Base-by-base conservation (phyloP, 1,284 basidiomycete species). In the Neonothopanus nambi region DNA sequence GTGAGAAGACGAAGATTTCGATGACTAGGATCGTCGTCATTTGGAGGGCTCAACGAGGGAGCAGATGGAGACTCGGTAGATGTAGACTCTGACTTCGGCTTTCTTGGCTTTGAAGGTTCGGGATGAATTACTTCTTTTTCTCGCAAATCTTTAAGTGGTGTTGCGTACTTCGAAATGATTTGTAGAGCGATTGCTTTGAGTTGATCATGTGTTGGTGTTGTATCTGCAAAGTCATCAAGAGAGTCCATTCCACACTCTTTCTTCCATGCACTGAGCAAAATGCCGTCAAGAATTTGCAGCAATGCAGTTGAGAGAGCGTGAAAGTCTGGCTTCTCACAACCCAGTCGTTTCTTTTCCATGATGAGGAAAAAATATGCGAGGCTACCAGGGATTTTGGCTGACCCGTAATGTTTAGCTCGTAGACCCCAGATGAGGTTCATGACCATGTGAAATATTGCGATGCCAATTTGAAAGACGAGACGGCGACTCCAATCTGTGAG, bases 391-490 rank as follows among this genome's bases (percentile, higher is more conserved):
- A 57, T 45, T 13, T 44, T 38, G 1, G 50, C 30, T 1, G 41
- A 48, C 1, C 59, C 60, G 2, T 56, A 40, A 52, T 66, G 60
- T 8, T 45, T 48, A n/a, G 55, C 44, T 0, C 57, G 49, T 3
- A 64, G 33, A 3, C 36, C 56, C 63, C 63, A 70, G 23, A 37
- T 56, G 4, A 69, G 48, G 42, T 72, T 72, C 47, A 72, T 54
- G 12, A 48, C 45, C 8, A 65, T 40, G 58, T 71, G 66, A 43
- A 70, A 70, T 0, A 66, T 39, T 0, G 65, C 66, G 26, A 63
- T 55, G 0, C 57, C 68, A 15, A 68, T 54, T 47, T 64, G 60
- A 44, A 68, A 61, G 0, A 64, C 49, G 36, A 66, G 57, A 1
- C 61, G 53, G 0, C 54, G 56, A 11, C 46, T 48, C 59, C 62